Conservation (phyloP, 805 yeast species). For the Dipodascopsis uninucleata region DNA sequence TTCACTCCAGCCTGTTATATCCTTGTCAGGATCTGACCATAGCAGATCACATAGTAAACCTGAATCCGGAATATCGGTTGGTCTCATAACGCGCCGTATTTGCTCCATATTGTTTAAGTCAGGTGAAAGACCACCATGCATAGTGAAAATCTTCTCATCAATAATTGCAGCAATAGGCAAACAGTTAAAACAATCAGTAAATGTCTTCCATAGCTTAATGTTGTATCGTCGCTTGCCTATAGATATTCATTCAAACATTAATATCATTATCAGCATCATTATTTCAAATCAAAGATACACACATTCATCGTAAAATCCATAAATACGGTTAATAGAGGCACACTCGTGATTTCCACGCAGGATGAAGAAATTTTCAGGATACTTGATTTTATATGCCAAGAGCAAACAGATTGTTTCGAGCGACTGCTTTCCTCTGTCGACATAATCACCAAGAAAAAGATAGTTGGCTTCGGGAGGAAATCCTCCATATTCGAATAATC, state of each 20-base stretch:
- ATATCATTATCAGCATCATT: no score
- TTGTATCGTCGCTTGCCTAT: conserved; percentile 81
- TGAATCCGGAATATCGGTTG: conserved; percentile 97
- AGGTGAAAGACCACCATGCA: conserved; percentile 99
- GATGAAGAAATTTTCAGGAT: conserved; percentile 96
- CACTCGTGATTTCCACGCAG: conserved; percentile 98
- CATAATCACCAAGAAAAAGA: conserved; percentile 93
- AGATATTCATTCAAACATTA: neutral
- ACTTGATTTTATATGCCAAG: conserved; percentile 93
- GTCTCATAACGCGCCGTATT: conserved; percentile 98
- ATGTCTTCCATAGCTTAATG: conserved; percentile 97
- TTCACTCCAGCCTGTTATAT: conserved; percentile 97
- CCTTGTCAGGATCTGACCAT: conserved; percentile 99
- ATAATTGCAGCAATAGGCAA: conserved; percentile 97
- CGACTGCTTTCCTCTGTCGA: conserved; percentile 97
- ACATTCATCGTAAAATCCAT: conserved; percentile 97
- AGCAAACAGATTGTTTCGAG: conserved; percentile 91
- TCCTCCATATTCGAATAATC: conserved; percentile 97
- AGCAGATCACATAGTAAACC: conserved; percentile 92
- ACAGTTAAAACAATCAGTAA: conserved; percentile 97
- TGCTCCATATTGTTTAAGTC: conserved; percentile 98
- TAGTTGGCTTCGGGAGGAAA: conserved; percentile 99
- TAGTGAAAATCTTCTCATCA: conserved; percentile 95
- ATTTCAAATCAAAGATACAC: conserved; percentile 3
- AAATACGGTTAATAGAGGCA: conserved; percentile 95